These are phyloP conservation scores for Trichoderma atrobrunneum DNA, from an alignment of 2,329 filamentous ascomycete species.

Conservation along the genomic window DNA sequence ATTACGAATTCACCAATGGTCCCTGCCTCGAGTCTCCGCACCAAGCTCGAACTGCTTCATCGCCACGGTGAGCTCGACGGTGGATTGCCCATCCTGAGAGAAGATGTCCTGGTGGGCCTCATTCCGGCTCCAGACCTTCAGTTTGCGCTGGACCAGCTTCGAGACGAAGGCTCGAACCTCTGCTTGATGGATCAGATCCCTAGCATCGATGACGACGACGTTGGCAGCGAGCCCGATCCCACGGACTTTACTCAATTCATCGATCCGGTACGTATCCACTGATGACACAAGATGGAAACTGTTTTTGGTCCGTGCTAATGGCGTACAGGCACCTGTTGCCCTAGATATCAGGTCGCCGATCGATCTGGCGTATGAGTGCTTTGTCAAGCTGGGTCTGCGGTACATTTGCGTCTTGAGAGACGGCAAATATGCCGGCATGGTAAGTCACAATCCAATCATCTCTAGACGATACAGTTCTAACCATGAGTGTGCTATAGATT, in stretches of 20 bases:
- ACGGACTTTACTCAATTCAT: slow-evolving; percentile 90
- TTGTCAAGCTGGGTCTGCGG: slow-evolving; percentile 86
- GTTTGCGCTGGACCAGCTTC: slow-evolving; percentile 82
- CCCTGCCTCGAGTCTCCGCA: slow-evolving; percentile 69
- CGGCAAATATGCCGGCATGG: slow-evolving; percentile 84
- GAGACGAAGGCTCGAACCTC: slow-evolving; percentile 67
- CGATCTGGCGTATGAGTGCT: slow-evolving; percentile 95
- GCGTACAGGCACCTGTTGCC: slow-evolving; percentile 70
- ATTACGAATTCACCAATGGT: slow-evolving; percentile 81
- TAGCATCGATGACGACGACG: slow-evolving; percentile 62
- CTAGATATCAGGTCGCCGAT: slow-evolving; percentile 87
- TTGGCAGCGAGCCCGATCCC: slow-evolving; percentile 57
- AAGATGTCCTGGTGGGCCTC: slow-evolving; percentile 78
- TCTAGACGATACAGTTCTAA: background rate
- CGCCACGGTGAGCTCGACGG: slow-evolving; percentile 87
- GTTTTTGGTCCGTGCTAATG: background rate
- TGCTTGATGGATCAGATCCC: slow-evolving; percentile 78
- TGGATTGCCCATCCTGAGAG: slow-evolving; percentile 78
- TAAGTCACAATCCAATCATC: slow-evolving; percentile 42
- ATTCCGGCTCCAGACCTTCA: slow-evolving; percentile 94
- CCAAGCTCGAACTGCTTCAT: slow-evolving; percentile 79
- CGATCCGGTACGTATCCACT: slow-evolving; percentile 64
- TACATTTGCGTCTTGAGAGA: slow-evolving; percentile 88
- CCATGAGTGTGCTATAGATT: slow-evolving; percentile 44
- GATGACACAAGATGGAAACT: no score